phyloP scores from a whole-genome alignment of 2,329 filamentous ascomycete species.

The Neonectria neomacrospora region DNA sequence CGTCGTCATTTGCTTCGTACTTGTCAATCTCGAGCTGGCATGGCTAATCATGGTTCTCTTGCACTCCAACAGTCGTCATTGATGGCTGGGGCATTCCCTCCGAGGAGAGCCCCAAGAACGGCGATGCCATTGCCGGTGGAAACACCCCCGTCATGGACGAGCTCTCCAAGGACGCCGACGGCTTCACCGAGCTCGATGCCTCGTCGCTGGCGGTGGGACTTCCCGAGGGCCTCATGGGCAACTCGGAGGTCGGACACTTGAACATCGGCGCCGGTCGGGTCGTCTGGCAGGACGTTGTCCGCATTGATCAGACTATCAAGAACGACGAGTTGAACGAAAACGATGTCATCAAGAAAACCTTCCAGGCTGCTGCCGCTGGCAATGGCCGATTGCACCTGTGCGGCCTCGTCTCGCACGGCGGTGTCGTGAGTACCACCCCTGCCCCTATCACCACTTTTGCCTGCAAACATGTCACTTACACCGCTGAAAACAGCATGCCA shows the following conservation, averaged over 20 bases:
- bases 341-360: conserved; percentile 78
- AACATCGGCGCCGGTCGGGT: conserved; percentile 98
- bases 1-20: conserved; percentile 61
- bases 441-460: background rate
- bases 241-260: conserved; percentile 97
- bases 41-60: conserved; percentile 69
- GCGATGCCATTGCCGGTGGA: conserved; percentile 94
- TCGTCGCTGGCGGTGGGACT: conserved; percentile 96
- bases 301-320: conserved; percentile 94
- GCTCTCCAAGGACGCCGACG: conserved; percentile 83
- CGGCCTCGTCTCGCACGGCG: conserved; percentile 93
- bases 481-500: conserved; percentile 74
- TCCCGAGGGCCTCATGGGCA: conserved; percentile 97
- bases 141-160: conserved; percentile 95
- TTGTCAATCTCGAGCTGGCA: conserved; percentile 66
- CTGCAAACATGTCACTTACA: conserved; percentile 25
- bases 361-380: conserved; percentile 83
- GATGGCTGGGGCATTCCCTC: conserved; percentile 96
- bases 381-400: conserved; percentile 93
- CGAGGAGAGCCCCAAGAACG: conserved; percentile 82
- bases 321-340: conserved; percentile 82
- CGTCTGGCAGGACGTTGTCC: conserved; percentile 98
- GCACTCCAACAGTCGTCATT: conserved; percentile 83
- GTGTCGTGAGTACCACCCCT: conserved; percentile 70
- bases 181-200: conserved; percentile 92